Conservation (phyloP, 805 yeast genomes). For the Kazachstania kunashirensis region DNA sequence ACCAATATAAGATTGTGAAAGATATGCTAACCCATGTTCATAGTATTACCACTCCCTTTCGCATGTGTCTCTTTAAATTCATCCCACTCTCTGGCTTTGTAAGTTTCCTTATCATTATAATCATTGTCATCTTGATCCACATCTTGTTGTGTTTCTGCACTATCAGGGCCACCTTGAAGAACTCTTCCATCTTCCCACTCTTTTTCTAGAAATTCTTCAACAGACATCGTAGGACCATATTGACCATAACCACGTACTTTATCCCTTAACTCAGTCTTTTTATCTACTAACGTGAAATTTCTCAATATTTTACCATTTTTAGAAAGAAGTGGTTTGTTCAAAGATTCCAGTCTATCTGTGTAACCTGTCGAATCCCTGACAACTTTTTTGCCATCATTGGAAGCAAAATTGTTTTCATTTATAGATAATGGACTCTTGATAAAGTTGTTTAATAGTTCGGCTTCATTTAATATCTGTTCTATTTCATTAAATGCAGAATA, state of each 20-base stretch:
- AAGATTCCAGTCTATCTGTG: constrained; percentile 53
- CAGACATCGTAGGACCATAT: constrained; percentile 83
- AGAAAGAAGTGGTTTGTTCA: constrained; percentile 46
- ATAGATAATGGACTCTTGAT: constrained; percentile 18
- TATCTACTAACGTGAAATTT: constrained; percentile 70
- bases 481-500: constrained; percentile 46
- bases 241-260: constrained; percentile 90
- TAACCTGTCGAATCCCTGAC: constrained; percentile 37
- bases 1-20: not conserved
- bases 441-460: constrained; percentile 46
- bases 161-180: constrained; percentile 38
- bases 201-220: constrained; percentile 81
- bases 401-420: not conserved
- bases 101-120: constrained; percentile 53
- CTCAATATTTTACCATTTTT: constrained; percentile 68
- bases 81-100: constrained; percentile 83
- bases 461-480: constrained; percentile 55
- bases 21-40: constrained; percentile 43
- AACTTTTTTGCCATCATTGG: not conserved
- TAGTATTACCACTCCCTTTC: constrained; percentile 85
- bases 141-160: constrained; percentile 31
- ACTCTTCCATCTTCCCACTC: constrained; percentile 82
- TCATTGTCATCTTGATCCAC: constrained; percentile 54
- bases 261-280: constrained; percentile 44
- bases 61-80: constrained; percentile 81